These are phyloP conservation scores for Phyllosticta citribraziliensis DNA, from an alignment of 2,329 filamentous ascomycete species.

Conservation along the genomic window DNA sequence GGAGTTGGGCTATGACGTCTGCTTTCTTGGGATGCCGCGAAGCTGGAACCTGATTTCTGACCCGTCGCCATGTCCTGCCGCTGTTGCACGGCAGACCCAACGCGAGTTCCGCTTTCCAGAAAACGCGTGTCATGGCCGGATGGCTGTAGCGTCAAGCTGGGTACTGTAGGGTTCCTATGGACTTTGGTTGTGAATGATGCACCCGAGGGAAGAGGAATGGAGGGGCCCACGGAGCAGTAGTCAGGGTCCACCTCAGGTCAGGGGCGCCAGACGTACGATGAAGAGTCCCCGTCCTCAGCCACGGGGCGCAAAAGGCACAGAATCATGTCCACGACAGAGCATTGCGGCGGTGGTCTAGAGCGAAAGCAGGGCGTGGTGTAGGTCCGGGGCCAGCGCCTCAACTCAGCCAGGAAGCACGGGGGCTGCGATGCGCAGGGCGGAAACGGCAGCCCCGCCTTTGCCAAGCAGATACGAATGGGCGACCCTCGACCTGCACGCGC, in stretches of 20 bases:
- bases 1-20: background rate
- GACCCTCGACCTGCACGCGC: conserved; percentile 1
- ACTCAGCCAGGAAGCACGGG: background rate
- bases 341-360: background rate
- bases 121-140: background rate
- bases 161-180: no score
- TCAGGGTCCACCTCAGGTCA: conserved; percentile 3
- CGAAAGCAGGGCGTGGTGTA: background rate
- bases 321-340: background rate
- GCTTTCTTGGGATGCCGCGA: background rate
- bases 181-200: no score
- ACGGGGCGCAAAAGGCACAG: background rate
- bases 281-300: background rate
- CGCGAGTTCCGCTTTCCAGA: background rate
- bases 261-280: background rate
- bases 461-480: conserved; percentile 2
- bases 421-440: conserved; percentile 9
- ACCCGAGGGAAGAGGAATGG: background rate
- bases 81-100: background rate
- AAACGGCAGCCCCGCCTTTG: conserved; percentile 8
- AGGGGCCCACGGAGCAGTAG: background rate
- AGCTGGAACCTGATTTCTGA: background rate
- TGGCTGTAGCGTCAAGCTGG: background rate
- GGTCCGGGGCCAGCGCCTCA: background rate
- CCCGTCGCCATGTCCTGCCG: background rate